phyloP scores from a whole-genome alignment of 192 early-diverging fungal species.

The Phycomyces blakesleeanus region DNA sequence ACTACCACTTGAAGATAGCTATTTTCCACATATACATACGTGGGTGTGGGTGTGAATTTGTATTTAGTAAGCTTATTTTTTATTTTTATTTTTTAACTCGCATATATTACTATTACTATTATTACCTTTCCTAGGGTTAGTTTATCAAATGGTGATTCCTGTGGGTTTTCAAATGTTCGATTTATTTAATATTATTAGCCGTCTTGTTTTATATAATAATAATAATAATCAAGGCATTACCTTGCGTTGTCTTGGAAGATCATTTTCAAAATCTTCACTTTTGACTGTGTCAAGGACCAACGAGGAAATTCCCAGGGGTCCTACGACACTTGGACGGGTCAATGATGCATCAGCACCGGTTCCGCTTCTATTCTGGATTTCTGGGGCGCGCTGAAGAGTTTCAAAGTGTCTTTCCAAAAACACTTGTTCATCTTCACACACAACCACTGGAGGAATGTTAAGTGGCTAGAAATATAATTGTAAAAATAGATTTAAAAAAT shows the following conservation, averaged over 20 bases:
- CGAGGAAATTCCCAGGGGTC: constrained; percentile 42
- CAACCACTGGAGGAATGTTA: constrained; percentile 58
- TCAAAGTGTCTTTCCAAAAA: constrained; percentile 81
- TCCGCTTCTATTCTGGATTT: constrained; percentile 40
- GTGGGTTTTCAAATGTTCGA: neutral
- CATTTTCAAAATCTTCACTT: constrained; percentile 28
- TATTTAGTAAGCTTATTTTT: neutral
- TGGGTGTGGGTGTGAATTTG: too few relatives aligned
- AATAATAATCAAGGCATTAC: too few relatives aligned
- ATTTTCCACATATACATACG: too few relatives aligned
- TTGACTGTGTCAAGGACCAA: neutral
- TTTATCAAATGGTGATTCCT: neutral
- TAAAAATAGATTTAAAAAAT: neutral
- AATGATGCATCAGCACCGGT: constrained; percentile 34
- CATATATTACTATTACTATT: too few relatives aligned
- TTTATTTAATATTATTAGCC: too few relatives aligned
- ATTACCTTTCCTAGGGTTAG: neutral
- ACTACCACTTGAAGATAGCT: too few relatives aligned
- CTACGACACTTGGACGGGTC: constrained; percentile 44
- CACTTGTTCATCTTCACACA: constrained; percentile 82
- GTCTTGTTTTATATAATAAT: too few relatives aligned
- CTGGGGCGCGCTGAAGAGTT: constrained; percentile 58
- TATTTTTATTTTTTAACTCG: too few relatives aligned
- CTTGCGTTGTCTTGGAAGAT: constrained; percentile 11
- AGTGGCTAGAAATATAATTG: constrained; percentile 41